Percentiles rank a stretch among this genome's conserved stretches.
phyloP scores from a whole-genome alignment of 2,329 filamentous ascomycete genomes.

The Fusarium tricinctum region DNA sequence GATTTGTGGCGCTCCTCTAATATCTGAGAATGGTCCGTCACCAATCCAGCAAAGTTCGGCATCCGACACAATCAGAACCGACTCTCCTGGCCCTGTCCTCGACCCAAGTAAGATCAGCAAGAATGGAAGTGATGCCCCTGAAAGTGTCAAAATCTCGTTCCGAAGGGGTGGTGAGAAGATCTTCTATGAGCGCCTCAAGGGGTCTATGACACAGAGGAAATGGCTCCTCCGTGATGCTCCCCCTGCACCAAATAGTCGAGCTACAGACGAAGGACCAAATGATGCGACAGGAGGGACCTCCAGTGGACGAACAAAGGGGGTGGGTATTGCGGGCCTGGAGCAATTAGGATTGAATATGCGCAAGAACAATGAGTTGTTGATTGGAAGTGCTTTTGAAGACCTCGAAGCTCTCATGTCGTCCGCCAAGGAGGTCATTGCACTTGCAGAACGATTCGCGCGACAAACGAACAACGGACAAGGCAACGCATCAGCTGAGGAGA shows the following conservation, averaged over 20 bases:
- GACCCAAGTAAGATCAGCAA: slow-evolving; percentile 52
- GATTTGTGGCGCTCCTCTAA: slow-evolving; percentile 85
- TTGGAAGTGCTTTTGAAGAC: slow-evolving; percentile 95
- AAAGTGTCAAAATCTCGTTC: slow-evolving; percentile 92
- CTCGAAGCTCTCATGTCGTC: slow-evolving; percentile 97
- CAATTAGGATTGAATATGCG: slow-evolving; percentile 85
- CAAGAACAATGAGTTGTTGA: slow-evolving; percentile 93
- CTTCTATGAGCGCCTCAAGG: slow-evolving; percentile 90
- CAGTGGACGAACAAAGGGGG: slow-evolving; percentile 68
- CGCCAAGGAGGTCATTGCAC: slow-evolving; percentile 93
- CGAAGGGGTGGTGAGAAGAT: slow-evolving; percentile 89
- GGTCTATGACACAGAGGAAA: slow-evolving; percentile 90
- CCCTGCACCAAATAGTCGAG: slow-evolving; percentile 76
- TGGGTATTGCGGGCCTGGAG: slow-evolving; percentile 93
- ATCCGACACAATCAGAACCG: slow-evolving; percentile 64
- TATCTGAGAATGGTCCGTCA: slow-evolving; percentile 64
- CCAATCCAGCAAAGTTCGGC: slow-evolving; percentile 53
- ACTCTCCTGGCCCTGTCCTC: slow-evolving; percentile 83
- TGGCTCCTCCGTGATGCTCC: slow-evolving; percentile 94
- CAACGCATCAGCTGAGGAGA: slow-evolving; percentile 76
- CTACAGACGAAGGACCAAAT: slow-evolving; percentile 55
- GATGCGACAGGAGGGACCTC: slow-evolving; percentile 45
- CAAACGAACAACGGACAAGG: slow-evolving; percentile 73
- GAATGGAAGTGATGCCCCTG: slow-evolving; percentile 68
- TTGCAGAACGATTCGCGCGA: slow-evolving; percentile 88